Evolutionary conservation across 257 asterid species (phyloP).

Genomic region (Knoxia roxburghii): DNA sequence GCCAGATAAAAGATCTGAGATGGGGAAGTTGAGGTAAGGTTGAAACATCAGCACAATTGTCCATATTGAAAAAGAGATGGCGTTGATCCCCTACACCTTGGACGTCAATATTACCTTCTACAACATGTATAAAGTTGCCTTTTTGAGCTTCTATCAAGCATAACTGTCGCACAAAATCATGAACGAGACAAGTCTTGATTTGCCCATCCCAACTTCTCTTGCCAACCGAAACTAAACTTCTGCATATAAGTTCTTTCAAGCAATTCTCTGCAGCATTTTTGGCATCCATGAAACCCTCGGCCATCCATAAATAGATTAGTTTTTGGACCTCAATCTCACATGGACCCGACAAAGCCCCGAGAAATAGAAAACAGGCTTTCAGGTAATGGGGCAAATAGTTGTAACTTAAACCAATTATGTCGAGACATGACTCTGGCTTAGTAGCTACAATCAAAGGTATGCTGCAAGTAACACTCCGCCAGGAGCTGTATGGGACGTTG

Average conservation of each 20-base stretch:
- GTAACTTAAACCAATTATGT: constrained; percentile 21
- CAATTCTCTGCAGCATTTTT: constrained; percentile 30
- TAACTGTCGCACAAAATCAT: constrained; percentile 29
- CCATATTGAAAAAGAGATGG: constrained; percentile 21
- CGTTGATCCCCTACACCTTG: background rate
- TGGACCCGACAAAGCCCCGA: constrained; percentile 35
- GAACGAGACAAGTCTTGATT: constrained; percentile 30
- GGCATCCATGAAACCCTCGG: constrained; percentile 32
- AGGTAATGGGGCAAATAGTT: constrained; percentile 31
- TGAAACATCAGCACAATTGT: background rate
- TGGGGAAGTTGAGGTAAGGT: constrained; percentile 13
- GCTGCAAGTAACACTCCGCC: background rate
- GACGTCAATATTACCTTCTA: background rate
- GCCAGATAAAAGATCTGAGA: background rate
- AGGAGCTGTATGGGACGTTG: background rate
- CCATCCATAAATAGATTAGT: constrained; percentile 29
- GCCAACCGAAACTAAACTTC: constrained; percentile 26
- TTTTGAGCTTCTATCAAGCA: constrained; percentile 34
- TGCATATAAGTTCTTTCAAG: constrained; percentile 33
- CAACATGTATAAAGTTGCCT: constrained; percentile 28
- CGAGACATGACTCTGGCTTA: constrained; percentile 8
- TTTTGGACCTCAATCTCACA: constrained; percentile 28
- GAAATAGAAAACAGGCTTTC: constrained; percentile 29
- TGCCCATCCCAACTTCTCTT: constrained; percentile 22
- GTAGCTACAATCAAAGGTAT: background rate